Evolutionary conservation across 768 basidiomycete species (phyloP).

Genomic region (Pleurotus djamor): DNA sequence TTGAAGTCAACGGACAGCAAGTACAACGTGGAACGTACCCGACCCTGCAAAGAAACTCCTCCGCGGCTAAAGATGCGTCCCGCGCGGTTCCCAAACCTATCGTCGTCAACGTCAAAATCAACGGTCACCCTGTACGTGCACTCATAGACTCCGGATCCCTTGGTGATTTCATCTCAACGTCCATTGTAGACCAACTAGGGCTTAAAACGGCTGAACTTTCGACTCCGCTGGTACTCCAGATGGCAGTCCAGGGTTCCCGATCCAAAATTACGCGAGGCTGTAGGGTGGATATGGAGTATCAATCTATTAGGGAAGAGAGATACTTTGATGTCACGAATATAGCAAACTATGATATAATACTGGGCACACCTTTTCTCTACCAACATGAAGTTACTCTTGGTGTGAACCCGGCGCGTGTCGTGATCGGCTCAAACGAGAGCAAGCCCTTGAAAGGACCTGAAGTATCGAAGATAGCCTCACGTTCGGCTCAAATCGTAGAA

Average conservation of each 20-base stretch:
- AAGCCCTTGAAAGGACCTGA: too few species aligned
- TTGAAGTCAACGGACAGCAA: too few species aligned
- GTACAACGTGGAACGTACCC: neutral
- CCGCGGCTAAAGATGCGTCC: constrained; percentile 1
- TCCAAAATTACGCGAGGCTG: constrained; percentile 20
- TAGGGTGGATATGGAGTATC: constrained; percentile 17
- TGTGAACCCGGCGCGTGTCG: constrained; percentile 12
- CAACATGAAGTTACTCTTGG: constrained; percentile 17
- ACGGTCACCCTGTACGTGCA: constrained; percentile 19
- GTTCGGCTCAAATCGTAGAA: too few species aligned
- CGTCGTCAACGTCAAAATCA: constrained; percentile 17
- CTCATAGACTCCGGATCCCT: constrained; percentile 26
- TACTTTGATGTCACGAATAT: constrained; percentile 17
- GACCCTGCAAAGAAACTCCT: constrained; percentile 4
- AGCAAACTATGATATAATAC: constrained; percentile 16
- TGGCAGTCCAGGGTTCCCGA: constrained; percentile 25
- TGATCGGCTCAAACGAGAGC: constrained; percentile 9
- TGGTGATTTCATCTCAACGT: constrained; percentile 26
- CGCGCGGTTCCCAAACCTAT: constrained; percentile 17
- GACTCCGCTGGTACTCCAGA: constrained; percentile 24
- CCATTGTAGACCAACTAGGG: constrained; percentile 23
- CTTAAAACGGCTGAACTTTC: constrained; percentile 12
- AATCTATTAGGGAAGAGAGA: constrained; percentile 14
- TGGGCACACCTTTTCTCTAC: constrained; percentile 18
- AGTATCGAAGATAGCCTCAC: too few species aligned